Percentiles rank a stretch among this genome's conserved stretches.
phyloP scores from a whole-genome alignment of 2,329 filamentous ascomycete genomes.

The Aciculosporium take region DNA sequence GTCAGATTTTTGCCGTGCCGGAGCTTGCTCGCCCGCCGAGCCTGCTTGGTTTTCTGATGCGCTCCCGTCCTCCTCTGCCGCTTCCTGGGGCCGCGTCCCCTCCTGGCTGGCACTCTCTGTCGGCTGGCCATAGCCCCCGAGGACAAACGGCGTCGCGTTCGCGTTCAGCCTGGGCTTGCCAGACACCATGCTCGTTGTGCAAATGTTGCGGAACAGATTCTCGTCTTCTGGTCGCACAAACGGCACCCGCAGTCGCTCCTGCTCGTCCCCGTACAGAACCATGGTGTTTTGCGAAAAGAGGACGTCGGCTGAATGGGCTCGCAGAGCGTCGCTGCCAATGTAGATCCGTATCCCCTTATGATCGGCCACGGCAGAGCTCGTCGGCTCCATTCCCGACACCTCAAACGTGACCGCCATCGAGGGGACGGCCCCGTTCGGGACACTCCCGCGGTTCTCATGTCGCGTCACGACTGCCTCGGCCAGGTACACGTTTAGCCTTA shows the following conservation, averaged over 20 bases:
- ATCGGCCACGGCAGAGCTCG: slow-evolving; percentile 16
- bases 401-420: slow-evolving; percentile 69
- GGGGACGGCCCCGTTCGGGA: slow-evolving; percentile 58
- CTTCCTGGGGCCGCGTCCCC: neutral
- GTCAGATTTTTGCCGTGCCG: slow-evolving; percentile 19
- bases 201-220: slow-evolving; percentile 60
- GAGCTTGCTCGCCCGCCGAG: slow-evolving; percentile 23
- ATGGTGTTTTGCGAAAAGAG: slow-evolving; percentile 85
- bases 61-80: slow-evolving; percentile 11
- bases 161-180: slow-evolving; percentile 47
- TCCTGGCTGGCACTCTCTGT: slow-evolving; percentile 4
- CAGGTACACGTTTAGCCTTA: slow-evolving; percentile 73
- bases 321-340: slow-evolving; percentile 75
- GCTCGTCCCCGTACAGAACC: slow-evolving; percentile 73
- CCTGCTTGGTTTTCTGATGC: slow-evolving; percentile 14
- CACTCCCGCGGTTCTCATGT: slow-evolving; percentile 55
- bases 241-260: slow-evolving; percentile 76
- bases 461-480: slow-evolving; percentile 78
- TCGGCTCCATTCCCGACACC: slow-evolving; percentile 45
- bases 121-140: slow-evolving; percentile 19
- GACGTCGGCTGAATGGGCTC: slow-evolving; percentile 77
- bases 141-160: slow-evolving; percentile 27
- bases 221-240: slow-evolving; percentile 89
- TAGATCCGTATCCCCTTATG: slow-evolving; percentile 65
- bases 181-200: slow-evolving; percentile 41